A percentile compares a stretch with the other conserved stretches of the same genome.
Conservation (phyloP, 805 yeast genomes). For the Gaillardinia entomophila region DNA sequence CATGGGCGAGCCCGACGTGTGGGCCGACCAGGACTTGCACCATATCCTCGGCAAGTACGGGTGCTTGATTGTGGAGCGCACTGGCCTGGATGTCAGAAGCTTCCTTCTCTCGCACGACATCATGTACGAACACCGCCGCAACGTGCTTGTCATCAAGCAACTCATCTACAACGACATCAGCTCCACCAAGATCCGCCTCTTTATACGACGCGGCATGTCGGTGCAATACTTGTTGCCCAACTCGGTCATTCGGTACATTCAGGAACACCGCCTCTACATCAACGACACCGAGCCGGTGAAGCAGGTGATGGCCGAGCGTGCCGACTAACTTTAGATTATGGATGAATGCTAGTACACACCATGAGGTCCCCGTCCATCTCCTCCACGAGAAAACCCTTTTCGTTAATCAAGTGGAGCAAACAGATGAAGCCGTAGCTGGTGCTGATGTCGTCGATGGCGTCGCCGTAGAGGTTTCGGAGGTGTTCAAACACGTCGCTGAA, state of each 20-base stretch:
- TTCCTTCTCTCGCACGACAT: constrained; percentile 91
- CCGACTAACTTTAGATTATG: constrained; percentile 16
- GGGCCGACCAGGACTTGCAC: constrained; percentile 95
- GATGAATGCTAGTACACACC: background rate
- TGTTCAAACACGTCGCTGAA: constrained; percentile 1
- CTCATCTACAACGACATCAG: constrained; percentile 93
- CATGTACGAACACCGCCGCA: constrained; percentile 93
- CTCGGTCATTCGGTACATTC: constrained; percentile 89
- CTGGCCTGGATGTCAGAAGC: constrained; percentile 92
- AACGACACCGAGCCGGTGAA: constrained; percentile 92
- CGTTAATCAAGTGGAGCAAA: constrained; percentile 4
- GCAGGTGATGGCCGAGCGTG: constrained; percentile 53
- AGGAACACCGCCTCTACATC: constrained; percentile 81
- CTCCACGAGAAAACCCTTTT: constrained; percentile 1
- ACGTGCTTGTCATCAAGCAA: constrained; percentile 91
- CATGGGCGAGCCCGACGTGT: constrained; percentile 99
- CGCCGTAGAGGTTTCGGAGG: background rate
- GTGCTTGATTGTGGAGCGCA: constrained; percentile 92
- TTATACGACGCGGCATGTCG: constrained; percentile 91
- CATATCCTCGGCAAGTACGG: constrained; percentile 96
- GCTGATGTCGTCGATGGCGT: constrained; percentile 1
- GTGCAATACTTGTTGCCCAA: constrained; percentile 93
- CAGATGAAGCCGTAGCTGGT: constrained; percentile 4
- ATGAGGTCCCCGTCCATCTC: background rate
- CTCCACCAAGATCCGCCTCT: constrained; percentile 89